phyloP scores from a whole-genome alignment of 2,329 filamentous ascomycete genomes.

The Orbilia ellipsospora region DNA sequence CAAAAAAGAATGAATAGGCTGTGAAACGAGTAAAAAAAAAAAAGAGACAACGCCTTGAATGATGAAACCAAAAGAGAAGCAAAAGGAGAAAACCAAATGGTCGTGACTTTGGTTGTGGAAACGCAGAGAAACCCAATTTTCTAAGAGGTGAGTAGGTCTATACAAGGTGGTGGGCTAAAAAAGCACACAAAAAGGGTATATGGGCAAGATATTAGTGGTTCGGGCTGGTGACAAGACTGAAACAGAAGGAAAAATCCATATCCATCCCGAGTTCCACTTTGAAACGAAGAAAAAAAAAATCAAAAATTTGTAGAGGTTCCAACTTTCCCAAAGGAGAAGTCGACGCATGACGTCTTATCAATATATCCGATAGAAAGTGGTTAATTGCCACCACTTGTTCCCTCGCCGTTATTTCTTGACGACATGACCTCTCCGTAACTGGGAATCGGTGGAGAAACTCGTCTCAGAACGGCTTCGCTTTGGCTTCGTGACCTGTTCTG shows the following conservation, averaged over 20 bases:
- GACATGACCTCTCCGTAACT: conserved; percentile 53
- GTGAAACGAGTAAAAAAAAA: not conserved
- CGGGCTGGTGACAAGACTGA: not conserved
- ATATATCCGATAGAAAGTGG: not conserved
- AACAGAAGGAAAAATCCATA: not conserved
- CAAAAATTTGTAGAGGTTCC: not conserved
- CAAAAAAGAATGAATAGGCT: conserved; percentile 31
- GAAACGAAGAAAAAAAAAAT: conserved; percentile 3
- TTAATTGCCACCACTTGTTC: conserved; percentile 25
- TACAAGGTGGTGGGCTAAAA: conserved; percentile 29
- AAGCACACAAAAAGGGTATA: conserved; percentile 16
- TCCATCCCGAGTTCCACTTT: conserved; percentile 7
- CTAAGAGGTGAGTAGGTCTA: conserved; percentile 50
- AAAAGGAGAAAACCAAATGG: conserved; percentile 27
- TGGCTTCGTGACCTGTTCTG: conserved; percentile 47
- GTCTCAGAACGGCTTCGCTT: conserved; percentile 43
- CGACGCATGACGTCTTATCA: not conserved
- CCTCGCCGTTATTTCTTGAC: conserved; percentile 38
- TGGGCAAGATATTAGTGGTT: conserved; percentile 21
- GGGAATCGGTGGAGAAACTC: conserved; percentile 49
- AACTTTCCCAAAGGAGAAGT: not conserved
- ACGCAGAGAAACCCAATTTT: conserved; percentile 18
- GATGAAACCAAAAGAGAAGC: conserved; percentile 19
- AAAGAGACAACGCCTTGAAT: conserved; percentile 39
- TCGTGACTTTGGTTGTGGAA: conserved; percentile 44